A percentile compares a stretch with the other conserved stretches of the same genome.
These are phyloP conservation scores for Eimeria sp. DNA, from an alignment of 169 alveolate species.

Conservation along the genomic window DNA sequence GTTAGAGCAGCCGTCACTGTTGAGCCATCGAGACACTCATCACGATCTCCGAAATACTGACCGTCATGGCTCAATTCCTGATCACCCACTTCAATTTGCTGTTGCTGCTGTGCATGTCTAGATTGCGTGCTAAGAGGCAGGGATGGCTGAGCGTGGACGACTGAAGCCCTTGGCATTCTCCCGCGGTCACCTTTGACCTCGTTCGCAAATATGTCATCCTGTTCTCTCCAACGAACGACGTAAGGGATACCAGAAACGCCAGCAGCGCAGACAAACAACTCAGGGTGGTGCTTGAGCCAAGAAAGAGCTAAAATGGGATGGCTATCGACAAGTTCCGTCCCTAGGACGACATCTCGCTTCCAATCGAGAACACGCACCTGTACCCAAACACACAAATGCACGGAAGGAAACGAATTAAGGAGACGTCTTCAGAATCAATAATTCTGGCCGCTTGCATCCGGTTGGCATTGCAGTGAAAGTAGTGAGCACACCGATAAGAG, in stretches of 20 bases:
- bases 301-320: conserved; percentile 84
- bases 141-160: not conserved
- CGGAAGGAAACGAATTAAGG: not conserved
- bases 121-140: not conserved
- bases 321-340: conserved; percentile 53
- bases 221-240: conserved; percentile 81
- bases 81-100: not conserved
- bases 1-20: conserved; percentile 47
- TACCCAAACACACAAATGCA: not conserved
- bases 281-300: conserved; percentile 85
- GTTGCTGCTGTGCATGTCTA: conserved; percentile 2
- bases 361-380: conserved; percentile 69
- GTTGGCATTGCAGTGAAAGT: not conserved
- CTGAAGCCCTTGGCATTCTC: conserved; percentile 15
- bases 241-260: conserved; percentile 83
- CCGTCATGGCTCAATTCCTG: not conserved
- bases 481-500: not conserved
- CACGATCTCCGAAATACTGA: not conserved
- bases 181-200: conserved; percentile 30
- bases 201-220: conserved; percentile 2
- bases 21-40: conserved; percentile 18
- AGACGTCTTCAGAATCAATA: not conserved
- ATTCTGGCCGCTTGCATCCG: not conserved
- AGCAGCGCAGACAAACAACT: conserved; percentile 82
- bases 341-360: conserved; percentile 30